These are phyloP conservation scores for Penicillium paneum DNA, from an alignment of 2,329 filamentous ascomycete species.

Conservation along the genomic window DNA sequence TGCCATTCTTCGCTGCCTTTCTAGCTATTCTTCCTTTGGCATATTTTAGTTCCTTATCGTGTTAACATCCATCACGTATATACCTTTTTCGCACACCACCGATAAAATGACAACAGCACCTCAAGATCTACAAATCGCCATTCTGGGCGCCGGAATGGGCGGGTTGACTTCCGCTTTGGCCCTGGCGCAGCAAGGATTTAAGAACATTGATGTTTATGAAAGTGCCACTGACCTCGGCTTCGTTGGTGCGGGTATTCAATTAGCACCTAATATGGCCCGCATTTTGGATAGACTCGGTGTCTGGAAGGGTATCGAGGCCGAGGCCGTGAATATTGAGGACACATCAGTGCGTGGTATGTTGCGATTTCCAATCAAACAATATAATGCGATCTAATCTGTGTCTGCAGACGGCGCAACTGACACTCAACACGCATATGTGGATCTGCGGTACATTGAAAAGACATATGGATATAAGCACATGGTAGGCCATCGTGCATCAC, in stretches of 20 bases:
- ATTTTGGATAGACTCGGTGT: conserved; percentile 71
- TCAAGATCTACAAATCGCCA: conserved; percentile 43
- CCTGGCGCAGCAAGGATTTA: conserved; percentile 73
- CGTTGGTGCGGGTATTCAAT: conserved; percentile 79
- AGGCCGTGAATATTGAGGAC: conserved; percentile 67
- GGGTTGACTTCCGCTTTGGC: conserved; percentile 69
- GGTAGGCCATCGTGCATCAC: conserved; percentile 71
- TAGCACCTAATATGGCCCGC: conserved; percentile 77
- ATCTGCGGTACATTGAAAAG: conserved; percentile 63
- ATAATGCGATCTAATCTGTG: conserved; percentile 4
- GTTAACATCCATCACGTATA: neutral
- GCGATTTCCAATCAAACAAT: neutral
- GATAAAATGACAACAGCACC: conserved; percentile 27
- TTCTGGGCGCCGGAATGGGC: conserved; percentile 65
- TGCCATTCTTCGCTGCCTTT: neutral
- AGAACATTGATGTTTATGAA: conserved; percentile 70
- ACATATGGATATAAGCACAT: conserved; percentile 75
- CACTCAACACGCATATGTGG: conserved; percentile 66
- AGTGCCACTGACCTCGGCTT: conserved; percentile 71
- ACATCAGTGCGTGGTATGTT: conserved; percentile 67
- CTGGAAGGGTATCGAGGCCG: conserved; percentile 66
- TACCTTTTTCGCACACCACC: conserved; percentile 3
- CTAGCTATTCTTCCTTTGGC: neutral
- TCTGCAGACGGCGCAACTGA: conserved; percentile 61
- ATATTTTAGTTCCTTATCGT: neutral